Percentiles rank a stretch among this genome's conserved stretches.
These are phyloP conservation scores for Epichloe aotearoae DNA, from an alignment of 2,329 filamentous ascomycete genomes.

Conservation along the genomic window DNA sequence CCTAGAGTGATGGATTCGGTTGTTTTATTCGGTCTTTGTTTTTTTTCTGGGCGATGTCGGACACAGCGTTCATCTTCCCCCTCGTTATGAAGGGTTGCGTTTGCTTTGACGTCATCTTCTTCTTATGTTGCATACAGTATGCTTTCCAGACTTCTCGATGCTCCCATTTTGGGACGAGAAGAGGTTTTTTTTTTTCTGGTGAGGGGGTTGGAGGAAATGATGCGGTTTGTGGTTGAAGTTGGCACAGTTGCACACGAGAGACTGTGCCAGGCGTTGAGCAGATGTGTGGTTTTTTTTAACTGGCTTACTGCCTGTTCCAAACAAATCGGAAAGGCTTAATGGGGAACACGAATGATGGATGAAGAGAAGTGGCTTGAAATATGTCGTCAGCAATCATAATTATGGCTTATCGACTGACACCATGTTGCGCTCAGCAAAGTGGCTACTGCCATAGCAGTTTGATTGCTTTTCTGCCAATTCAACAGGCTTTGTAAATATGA, in stretches of 20 bases:
- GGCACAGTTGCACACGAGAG: conserved; percentile 14
- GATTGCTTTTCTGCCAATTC: background rate
- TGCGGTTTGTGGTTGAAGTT: conserved; percentile 5
- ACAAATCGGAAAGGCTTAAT: conserved; percentile 3
- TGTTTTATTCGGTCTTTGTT: background rate
- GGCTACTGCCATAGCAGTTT: conserved; percentile 1
- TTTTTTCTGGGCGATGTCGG: background rate
- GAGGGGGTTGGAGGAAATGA: conserved; percentile 11
- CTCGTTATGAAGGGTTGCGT: background rate
- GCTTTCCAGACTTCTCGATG: background rate
- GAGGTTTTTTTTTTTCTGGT: no score
- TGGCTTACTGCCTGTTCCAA: background rate
- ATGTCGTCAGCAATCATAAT: conserved; percentile 6
- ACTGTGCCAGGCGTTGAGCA: conserved; percentile 16
- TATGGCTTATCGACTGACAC: conserved; percentile 10
- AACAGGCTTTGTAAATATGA: conserved; percentile 9
- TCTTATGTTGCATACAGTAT: background rate
- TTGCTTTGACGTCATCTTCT: conserved; percentile 3
- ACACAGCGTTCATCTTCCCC: background rate
- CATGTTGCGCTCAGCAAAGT: conserved; percentile 10
- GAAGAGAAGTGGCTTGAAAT: background rate
- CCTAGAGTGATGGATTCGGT: background rate
- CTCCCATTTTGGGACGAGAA: background rate
- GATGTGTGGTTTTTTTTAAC: background rate
- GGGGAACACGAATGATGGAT: conserved; percentile 1